A percentile compares a stretch with the other conserved stretches of the same genome.
Evolutionary conservation across 768 basidiomycete genomes (phyloP).

Genomic region (Agaricus blazei): DNA sequence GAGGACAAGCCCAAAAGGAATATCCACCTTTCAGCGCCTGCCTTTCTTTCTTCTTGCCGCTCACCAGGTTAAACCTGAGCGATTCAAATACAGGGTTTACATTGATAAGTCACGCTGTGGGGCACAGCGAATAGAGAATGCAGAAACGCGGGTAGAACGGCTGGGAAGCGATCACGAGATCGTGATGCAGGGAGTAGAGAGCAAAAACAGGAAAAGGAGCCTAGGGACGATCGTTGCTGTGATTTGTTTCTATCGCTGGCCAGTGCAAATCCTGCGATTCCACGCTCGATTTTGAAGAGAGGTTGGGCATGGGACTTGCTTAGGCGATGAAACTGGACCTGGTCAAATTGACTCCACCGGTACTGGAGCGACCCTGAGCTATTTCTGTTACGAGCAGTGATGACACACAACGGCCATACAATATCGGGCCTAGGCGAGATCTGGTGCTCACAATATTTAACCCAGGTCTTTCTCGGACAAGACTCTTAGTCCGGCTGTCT

Average conservation of each 20-base stretch:
- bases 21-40: not conserved
- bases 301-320: too few species aligned
- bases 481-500: not conserved
- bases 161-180: slow-evolving; percentile 11
- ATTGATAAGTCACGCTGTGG: not conserved
- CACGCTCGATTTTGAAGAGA: too few species aligned
- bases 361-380: not conserved
- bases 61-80: not conserved
- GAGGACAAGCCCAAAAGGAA: not conserved
- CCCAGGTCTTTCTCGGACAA: not conserved
- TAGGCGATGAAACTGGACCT: too few species aligned
- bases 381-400: slow-evolving; percentile 9
- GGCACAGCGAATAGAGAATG: not conserved
- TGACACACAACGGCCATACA: not conserved
- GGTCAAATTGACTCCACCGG: not conserved
- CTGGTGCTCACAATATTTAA: not conserved
- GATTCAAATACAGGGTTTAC: not conserved
- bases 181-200: slow-evolving; percentile 10
- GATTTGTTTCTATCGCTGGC: too few species aligned
- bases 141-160: slow-evolving; percentile 11
- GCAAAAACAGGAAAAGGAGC: slow-evolving; percentile 7
- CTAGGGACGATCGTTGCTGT: not conserved
- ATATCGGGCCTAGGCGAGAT: slow-evolving; percentile 9
- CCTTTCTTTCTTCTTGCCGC: not conserved
- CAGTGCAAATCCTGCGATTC: too few species aligned